A percentile compares a stretch with the other conserved stretches of the same genome.
phyloP scores from a whole-genome alignment of 352 stramenopile genomes.

The Phytophthora cactorum region DNA sequence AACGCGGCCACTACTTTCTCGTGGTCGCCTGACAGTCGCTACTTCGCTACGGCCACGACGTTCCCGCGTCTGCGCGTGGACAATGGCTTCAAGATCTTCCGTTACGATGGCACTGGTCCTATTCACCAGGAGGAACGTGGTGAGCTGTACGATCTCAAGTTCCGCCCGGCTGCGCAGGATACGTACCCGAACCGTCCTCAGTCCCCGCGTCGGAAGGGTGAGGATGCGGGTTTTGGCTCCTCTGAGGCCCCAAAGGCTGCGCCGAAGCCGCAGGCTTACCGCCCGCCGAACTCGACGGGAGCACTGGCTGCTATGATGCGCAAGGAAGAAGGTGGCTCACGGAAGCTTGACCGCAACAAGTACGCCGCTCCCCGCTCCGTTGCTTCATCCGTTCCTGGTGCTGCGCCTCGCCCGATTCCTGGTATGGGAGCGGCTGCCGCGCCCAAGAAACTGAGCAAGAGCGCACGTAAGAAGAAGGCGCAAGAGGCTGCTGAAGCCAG shows the following conservation, averaged over 20 bases:
- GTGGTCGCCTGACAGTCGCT: slow-evolving; percentile 96
- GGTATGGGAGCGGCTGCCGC: slow-evolving; percentile 62
- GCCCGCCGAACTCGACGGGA: slow-evolving; percentile 86
- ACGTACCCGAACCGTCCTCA: slow-evolving; percentile 91
- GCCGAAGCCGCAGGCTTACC: slow-evolving; percentile 84
- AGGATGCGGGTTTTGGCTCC: slow-evolving; percentile 43
- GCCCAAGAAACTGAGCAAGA: slow-evolving; percentile 84
- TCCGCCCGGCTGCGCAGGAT: slow-evolving; percentile 72
- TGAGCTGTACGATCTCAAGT: slow-evolving; percentile 90
- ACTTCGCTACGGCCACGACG: slow-evolving; percentile 96
- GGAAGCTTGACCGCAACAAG: slow-evolving; percentile 89
- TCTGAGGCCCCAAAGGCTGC: slow-evolving; percentile 50
- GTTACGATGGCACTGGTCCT: slow-evolving; percentile 94
- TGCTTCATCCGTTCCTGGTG: slow-evolving; percentile 48
- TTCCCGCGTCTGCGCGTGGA: slow-evolving; percentile 99
- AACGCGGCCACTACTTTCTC: slow-evolving; percentile 81
- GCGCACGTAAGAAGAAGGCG: slow-evolving; percentile 83
- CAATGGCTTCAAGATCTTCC: slow-evolving; percentile 97
- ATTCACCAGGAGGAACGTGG: slow-evolving; percentile 85
- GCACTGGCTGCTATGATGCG: slow-evolving; percentile 95
- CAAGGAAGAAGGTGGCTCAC: slow-evolving; percentile 80
- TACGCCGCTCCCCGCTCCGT: slow-evolving; percentile 62
- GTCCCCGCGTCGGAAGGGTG: slow-evolving; percentile 78
- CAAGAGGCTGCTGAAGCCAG: slow-evolving; percentile 75
- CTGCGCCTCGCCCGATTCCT: slow-evolving; percentile 56